Base-by-base conservation (phyloP, 2,329 filamentous ascomycete species). In the Penicillium vulpinum region DNA sequence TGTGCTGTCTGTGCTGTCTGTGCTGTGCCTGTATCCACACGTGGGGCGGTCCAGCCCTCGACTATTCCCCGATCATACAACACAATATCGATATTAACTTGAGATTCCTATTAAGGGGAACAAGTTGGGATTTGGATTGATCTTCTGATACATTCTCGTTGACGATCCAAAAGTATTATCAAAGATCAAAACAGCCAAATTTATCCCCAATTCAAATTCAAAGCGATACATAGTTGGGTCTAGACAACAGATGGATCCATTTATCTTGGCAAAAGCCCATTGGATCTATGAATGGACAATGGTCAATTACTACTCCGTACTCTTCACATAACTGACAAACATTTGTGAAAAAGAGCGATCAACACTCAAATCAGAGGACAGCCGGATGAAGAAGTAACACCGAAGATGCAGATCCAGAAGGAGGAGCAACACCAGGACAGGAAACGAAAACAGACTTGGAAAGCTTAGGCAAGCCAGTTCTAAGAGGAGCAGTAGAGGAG, bases 391-490 rank as follows among this genome's bases (percentile, higher is more conserved):
- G 26, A 35, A 13, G 22, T 22, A 16, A 18, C 15, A 22, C 50
- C 8, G 24, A 39, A 39, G 33, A 31, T 46, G 41, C 22, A 36
- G 22, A 35, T 8, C 26, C 31, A 5, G 50, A 16, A 18, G 40
- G 15, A 38, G 33, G 38, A 15, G 33, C 13, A 35, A 29, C n/a
- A 24, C 4, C 16, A 22, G 31, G 38, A 3, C 22, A 33, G 16
- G 39, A 40, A 11, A 2, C 18, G 7, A n/a, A 49, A 28, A 41
- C 10, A 15, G 21, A 21, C 8, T 28, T 26, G 16, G n/a, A 33
- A 48, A 36, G 22, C 16, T 43, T 33, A 41, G 36, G 35, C 18
- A 24, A 40, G 13, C 52, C 26, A 43, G 43, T 53, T 58, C 59
- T 5, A 55, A 60, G n/a, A 44, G n/a, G 5, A 58, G 15, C 31